Base-by-base conservation (phyloP, 345 rosid species). In the Bruguiera sexangula region DNA sequence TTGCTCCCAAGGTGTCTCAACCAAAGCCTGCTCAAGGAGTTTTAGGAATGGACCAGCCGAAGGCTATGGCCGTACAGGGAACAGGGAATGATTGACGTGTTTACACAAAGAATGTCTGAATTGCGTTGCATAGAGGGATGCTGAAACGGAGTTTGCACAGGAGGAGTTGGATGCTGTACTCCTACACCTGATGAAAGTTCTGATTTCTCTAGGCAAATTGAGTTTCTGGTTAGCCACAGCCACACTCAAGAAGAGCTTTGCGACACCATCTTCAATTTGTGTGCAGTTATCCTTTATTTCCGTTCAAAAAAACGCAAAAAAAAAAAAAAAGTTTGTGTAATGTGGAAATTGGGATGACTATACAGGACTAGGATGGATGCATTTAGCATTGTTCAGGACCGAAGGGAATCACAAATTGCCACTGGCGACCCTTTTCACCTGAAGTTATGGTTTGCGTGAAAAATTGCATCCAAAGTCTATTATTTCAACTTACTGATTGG, bases 391-490 rank as follows among this genome's bases (percentile, higher is more conserved):
- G 85, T 93, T 93, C 78, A 88, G 85, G 81, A 89, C 82, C 59
- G 95, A 92, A 78, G 87, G 87, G 62, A 89, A 86, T 76, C 98
- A 89, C 63, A 81, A 96, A 62, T 78, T 93, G 56, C 98, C 98
- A 4, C 98, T 97, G 19, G 88, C 95, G 2, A 86, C 88, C 29
- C 93, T 91, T 72, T 91, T 96, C 27, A 62, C 98, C 98, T 66
- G 98, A 97, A 69, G 97, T 91, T 75, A 94, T 89, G 98, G 96
- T 94, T 62, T 94, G 96, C 69, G 91, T 89, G 68, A 85, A 97
- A 80, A 77, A 34, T 7, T 34, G 37, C 37, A 34, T 34, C 37
- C 37, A 34, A 34, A 34, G 37, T 34, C 37, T 39, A 10, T 43
- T 43, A 43, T 43, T 43, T 43, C 18, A 1, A 39, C 46, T 13